phyloP scores from a whole-genome alignment of 2,329 filamentous ascomycete species.

The Dendrostoma leiphaemia region DNA sequence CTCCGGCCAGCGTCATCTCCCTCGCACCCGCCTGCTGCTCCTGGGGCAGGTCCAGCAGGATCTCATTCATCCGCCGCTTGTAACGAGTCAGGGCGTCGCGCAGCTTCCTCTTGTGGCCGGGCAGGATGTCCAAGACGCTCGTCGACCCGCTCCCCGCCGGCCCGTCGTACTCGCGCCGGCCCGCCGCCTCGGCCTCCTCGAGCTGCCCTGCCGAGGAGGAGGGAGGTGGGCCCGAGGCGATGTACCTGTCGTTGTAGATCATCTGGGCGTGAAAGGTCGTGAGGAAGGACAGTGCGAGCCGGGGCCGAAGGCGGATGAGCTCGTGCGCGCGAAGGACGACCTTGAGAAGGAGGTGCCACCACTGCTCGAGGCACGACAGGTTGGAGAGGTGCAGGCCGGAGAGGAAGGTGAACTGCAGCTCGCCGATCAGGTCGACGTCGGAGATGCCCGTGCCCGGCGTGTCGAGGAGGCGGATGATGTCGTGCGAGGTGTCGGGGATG shows the following conservation, averaged over 20 bases:
- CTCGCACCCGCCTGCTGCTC: conserved; percentile 24
- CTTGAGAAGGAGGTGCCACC: conserved; percentile 54
- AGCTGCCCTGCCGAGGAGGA: no score
- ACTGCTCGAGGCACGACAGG: conserved; percentile 59
- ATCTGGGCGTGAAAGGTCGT: conserved; percentile 54
- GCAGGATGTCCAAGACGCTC: conserved; percentile 32
- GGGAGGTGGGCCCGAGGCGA: conserved; percentile 41
- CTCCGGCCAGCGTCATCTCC: conserved; percentile 42
- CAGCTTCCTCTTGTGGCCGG: conserved; percentile 32
- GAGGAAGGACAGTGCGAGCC: conserved; percentile 46
- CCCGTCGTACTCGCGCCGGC: neutral
- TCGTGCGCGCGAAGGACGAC: conserved; percentile 49
- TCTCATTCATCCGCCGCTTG: conserved; percentile 51
- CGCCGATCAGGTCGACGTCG: conserved; percentile 51
- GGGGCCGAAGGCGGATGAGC: conserved; percentile 41
- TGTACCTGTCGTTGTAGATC: conserved; percentile 47
- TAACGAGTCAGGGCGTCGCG: conserved; percentile 51
- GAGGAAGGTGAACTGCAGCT: conserved; percentile 60
- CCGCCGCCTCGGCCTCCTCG: neutral
- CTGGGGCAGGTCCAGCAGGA: conserved; percentile 32
- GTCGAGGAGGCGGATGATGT: conserved; percentile 42
- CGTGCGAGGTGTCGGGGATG: conserved; percentile 45
- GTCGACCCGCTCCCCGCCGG: conserved; percentile 3
- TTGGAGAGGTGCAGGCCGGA: conserved; percentile 58
- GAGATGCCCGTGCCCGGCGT: conserved; percentile 22